Percentiles rank a stretch among this genome's conserved stretches.
These are phyloP conservation scores for Aspergillus olivimuriae DNA, from an alignment of 495 filamentous ascomycete genomes.

Conservation along the genomic window DNA sequence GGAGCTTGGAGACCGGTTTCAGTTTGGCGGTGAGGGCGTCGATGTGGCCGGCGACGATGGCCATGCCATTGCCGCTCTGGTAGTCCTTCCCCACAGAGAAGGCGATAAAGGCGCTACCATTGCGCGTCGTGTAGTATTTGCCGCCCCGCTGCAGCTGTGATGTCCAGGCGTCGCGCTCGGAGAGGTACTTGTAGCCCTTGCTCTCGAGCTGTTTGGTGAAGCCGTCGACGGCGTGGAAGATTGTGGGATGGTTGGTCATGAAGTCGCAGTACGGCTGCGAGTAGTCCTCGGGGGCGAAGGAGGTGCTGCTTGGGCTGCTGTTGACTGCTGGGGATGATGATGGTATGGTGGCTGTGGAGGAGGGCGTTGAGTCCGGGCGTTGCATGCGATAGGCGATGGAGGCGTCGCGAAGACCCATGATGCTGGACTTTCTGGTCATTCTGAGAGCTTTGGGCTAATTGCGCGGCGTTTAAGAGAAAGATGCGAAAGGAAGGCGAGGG, in stretches of 20 bases:
- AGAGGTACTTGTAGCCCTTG: slow-evolving; percentile 70
- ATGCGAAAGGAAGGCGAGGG: not conserved
- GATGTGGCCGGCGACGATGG: slow-evolving; percentile 79
- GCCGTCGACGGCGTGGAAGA: slow-evolving; percentile 79
- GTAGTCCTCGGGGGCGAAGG: slow-evolving; percentile 51
- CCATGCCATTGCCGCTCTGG: slow-evolving; percentile 76
- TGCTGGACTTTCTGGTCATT: slow-evolving; percentile 17
- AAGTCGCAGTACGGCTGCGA: slow-evolving; percentile 83
- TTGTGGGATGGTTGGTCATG: slow-evolving; percentile 82
- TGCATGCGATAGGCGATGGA: slow-evolving; percentile 19
- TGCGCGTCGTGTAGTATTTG: slow-evolving; percentile 83
- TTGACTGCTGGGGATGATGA: slow-evolving; percentile 4
- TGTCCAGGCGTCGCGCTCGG: slow-evolving; percentile 71
- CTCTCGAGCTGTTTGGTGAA: slow-evolving; percentile 65
- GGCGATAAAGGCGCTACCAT: slow-evolving; percentile 80
- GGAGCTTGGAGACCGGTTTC: slow-evolving; percentile 83
- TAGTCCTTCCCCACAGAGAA: slow-evolving; percentile 80
- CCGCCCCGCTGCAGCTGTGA: slow-evolving; percentile 69
- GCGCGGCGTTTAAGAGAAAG: not conserved
- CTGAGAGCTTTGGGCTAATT: too few relatives aligned
- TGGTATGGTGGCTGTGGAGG: slow-evolving; percentile 8
- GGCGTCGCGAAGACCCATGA: slow-evolving; percentile 12
- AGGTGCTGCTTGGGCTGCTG: slow-evolving; percentile 8
- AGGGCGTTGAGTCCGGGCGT: slow-evolving; percentile 10
- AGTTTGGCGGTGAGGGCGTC: slow-evolving; percentile 84